Base-by-base conservation (phyloP, 2,329 filamentous ascomycete genomes). In the Pseudogymnoascus sp. region DNA sequence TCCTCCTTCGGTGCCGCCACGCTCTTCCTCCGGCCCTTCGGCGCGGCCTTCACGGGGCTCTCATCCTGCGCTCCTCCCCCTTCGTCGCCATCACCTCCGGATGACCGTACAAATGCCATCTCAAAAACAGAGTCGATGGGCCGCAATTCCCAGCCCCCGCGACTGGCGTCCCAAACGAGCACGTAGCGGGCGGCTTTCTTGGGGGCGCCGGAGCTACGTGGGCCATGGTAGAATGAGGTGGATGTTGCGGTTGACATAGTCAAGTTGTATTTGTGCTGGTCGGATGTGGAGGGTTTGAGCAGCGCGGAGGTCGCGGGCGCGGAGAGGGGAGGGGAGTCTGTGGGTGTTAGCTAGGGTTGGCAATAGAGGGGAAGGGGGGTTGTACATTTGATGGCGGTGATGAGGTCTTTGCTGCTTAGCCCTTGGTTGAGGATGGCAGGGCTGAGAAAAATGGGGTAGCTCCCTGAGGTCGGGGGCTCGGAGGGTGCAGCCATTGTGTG, bases 111-210 rank as follows among this genome's bases (percentile, higher is more conserved):
- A 69, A 81, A 84, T 31, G 83, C 82, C 87, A 96, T 92, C 70
- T 91, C 87, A 75, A 96, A 89, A 39, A 87, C 86, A n/a, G 87
- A 88, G 71, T 91, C 85, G 62, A 97, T 79, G 60, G 85, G 86
- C 76, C 97, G 91, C 62, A 97, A 81, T 29, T 94, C 85, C 67
- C 94, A 94, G 62, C 83, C 87, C 70, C 93, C 85, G 61, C 84
- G 85, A 16, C 80, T 78, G 7, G 87, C 81, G 73, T 96, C 90
- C 71, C 93, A 94, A 63, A 93, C 83, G 60, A 96, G 81, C 38
- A 87, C 82, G 70, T 83, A 87, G 71, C 86, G 81, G 14, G 58
- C 33, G 33, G 33, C 58, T 31, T 38, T 41, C 37, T 60, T 60
- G 19, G 33, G 33, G 19, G 33, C 37, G 63, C 81, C 80, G 23